Conservation (phyloP, 768 basidiomycete species). For the Agrocybe chaxingu region DNA sequence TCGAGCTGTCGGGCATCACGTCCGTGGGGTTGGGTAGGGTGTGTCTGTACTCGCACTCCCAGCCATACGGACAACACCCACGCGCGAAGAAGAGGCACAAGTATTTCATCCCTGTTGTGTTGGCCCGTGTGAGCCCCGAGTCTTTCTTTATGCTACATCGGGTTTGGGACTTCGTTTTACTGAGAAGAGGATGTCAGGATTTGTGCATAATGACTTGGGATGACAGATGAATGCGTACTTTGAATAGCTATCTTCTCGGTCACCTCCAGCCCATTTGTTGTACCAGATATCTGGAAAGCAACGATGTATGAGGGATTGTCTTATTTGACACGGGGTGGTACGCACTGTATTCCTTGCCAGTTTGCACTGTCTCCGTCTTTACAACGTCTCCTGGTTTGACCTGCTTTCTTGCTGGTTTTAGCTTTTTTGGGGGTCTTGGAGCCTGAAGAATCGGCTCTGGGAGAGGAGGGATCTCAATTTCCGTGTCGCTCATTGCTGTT, state of each 20-base stretch:
- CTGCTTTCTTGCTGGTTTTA: slow-evolving; percentile 91
- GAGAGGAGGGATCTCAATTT: not conserved
- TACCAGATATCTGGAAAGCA: slow-evolving; percentile 84
- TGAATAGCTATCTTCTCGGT: slow-evolving; percentile 93
- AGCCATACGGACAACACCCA: slow-evolving; percentile 97
- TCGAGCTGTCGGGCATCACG: slow-evolving; percentile 82
- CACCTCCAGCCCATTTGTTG: slow-evolving; percentile 99
- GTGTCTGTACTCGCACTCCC: slow-evolving; percentile 97
- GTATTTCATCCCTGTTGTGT: slow-evolving; percentile 90
- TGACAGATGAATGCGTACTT: slow-evolving; percentile 52
- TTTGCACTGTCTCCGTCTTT: slow-evolving; percentile 84
- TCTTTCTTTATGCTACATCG: slow-evolving; percentile 87
- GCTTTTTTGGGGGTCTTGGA: slow-evolving; percentile 50
- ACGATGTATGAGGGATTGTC: slow-evolving; percentile 3
- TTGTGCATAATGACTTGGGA: not conserved
- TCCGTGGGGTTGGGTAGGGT: slow-evolving; percentile 70
- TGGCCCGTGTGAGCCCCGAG: slow-evolving; percentile 91
- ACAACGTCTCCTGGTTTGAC: slow-evolving; percentile 89
- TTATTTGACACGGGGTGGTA: slow-evolving; percentile 12
- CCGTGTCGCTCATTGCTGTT: slow-evolving; percentile 4
- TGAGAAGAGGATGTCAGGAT: slow-evolving; percentile 25
- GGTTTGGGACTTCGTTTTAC: slow-evolving; percentile 92
- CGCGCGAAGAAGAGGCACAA: slow-evolving; percentile 93
- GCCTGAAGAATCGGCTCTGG: slow-evolving; percentile 22
- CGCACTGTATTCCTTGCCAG: slow-evolving; percentile 95